These are phyloP conservation scores for Coemansia nantahalensis DNA, from an alignment of 192 early-diverging fungal genomes.

Conservation along the genomic window DNA sequence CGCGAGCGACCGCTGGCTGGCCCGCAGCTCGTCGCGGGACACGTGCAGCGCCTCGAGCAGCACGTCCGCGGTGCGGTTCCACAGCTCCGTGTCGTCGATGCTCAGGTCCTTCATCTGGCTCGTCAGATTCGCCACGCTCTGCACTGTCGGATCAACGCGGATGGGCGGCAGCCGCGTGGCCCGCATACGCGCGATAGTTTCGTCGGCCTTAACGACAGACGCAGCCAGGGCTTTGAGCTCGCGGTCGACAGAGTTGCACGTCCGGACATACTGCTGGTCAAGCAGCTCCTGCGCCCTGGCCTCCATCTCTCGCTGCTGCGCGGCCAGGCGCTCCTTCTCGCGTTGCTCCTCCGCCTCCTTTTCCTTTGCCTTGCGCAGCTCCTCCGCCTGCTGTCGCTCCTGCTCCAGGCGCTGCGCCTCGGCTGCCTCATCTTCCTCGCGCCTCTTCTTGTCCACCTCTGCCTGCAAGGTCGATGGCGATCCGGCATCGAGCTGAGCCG, in stretches of 20 bases:
- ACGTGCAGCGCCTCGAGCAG: slow-evolving; percentile 39
- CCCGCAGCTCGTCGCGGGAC: slow-evolving; percentile 39
- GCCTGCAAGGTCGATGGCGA: too few relatives aligned
- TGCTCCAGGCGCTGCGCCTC: not conserved
- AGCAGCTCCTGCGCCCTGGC: slow-evolving; percentile 23
- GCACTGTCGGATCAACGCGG: slow-evolving; percentile 25
- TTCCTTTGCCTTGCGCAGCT: not conserved
- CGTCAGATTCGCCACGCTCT: slow-evolving; percentile 14
- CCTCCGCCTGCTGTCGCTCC: not conserved
- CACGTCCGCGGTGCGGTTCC: slow-evolving; percentile 38
- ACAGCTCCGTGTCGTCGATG: slow-evolving; percentile 40
- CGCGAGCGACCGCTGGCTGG: slow-evolving; percentile 27
- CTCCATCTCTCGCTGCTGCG: slow-evolving; percentile 23
- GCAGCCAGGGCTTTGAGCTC: slow-evolving; percentile 32
- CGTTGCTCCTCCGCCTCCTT: slow-evolving; percentile 4
- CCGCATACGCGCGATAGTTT: slow-evolving; percentile 24
- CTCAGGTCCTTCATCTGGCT: slow-evolving; percentile 19
- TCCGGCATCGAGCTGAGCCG: too few relatives aligned
- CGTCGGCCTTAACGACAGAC: slow-evolving; percentile 19
- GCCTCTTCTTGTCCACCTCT: too few relatives aligned
- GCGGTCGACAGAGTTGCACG: slow-evolving; percentile 41
- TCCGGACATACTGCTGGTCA: slow-evolving; percentile 39
- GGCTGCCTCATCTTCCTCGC: too few relatives aligned
- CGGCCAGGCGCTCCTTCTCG: slow-evolving; percentile 12
- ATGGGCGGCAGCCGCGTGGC: slow-evolving; percentile 37